Conservation (phyloP, 352 stramenopile genomes). For the Phytophthora sojae region DNA sequence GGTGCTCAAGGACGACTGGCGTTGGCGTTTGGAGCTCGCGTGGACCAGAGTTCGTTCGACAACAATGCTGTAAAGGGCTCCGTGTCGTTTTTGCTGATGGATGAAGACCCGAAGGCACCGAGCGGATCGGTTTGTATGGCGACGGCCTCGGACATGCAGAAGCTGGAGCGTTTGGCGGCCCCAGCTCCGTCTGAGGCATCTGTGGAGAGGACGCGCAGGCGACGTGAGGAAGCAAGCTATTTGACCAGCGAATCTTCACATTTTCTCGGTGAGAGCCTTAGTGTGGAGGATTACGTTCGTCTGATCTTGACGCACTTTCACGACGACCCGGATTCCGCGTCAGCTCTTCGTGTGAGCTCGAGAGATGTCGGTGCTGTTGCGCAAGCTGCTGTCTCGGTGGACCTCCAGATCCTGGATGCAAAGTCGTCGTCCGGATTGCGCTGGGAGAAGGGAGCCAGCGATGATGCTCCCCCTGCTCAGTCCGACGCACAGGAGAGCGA, state of each 20-base stretch:
- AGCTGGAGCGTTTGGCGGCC: slow-evolving; percentile 46
- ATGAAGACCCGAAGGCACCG: slow-evolving; percentile 42
- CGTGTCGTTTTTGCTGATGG: slow-evolving; percentile 72
- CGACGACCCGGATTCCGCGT: slow-evolving; percentile 51
- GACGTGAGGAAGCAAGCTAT: slow-evolving; percentile 50
- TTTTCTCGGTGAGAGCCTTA: slow-evolving; percentile 44
- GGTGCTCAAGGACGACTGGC: slow-evolving; percentile 57
- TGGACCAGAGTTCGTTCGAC: slow-evolving; percentile 60
- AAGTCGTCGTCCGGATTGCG: slow-evolving; percentile 83
- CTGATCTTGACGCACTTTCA: slow-evolving; percentile 70
- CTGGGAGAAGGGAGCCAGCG: slow-evolving; percentile 61
- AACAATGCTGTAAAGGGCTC: slow-evolving; percentile 69
- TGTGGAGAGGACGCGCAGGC: slow-evolving; percentile 46
- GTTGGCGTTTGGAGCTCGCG: slow-evolving; percentile 61
- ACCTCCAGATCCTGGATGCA: slow-evolving; percentile 81
- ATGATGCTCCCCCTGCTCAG: slow-evolving; percentile 17
- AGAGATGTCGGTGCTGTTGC: slow-evolving; percentile 59
- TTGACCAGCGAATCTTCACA: slow-evolving; percentile 51
- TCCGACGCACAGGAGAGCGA: slow-evolving; percentile 18
- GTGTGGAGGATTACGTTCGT: slow-evolving; percentile 65
- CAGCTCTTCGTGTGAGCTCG: slow-evolving; percentile 50
- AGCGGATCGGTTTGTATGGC: slow-evolving; percentile 64
- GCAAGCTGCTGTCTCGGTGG: slow-evolving; percentile 65
- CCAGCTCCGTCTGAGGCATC: slow-evolving; percentile 34
- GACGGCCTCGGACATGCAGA: slow-evolving; percentile 75